A percentile compares a stretch with the other conserved stretches of the same genome.
These are phyloP conservation scores for Diospyros kaki DNA, from an alignment of 148 eudicot species.

Conservation along the genomic window DNA sequence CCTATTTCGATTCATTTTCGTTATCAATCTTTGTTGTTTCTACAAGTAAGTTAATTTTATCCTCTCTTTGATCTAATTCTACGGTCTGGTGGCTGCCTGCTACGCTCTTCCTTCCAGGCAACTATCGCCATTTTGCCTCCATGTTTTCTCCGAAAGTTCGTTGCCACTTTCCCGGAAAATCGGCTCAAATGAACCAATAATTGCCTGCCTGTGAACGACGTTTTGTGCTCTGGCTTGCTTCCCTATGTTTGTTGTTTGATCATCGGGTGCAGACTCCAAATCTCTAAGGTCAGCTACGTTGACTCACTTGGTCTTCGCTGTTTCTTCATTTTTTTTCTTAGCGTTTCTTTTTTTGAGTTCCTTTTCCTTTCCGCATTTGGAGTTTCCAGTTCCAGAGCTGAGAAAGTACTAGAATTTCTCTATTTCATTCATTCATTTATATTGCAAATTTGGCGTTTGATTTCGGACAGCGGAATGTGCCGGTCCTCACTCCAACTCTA, in stretches of 20 bases:
- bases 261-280: background rate
- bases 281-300: slow-evolving; percentile 7
- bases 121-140: background rate
- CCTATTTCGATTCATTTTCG: no score
- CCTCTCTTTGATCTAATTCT: no score
- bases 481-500: background rate
- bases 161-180: background rate
- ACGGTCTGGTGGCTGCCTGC: no score
- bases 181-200: background rate
- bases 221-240: background rate
- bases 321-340: background rate
- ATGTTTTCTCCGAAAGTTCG: background rate
- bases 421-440: background rate
- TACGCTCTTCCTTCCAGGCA: background rate
- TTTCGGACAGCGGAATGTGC: background rate
- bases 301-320: slow-evolving; percentile 1
- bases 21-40: no score
- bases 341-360: background rate
- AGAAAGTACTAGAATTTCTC: background rate
- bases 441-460: no score
- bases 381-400: background rate
- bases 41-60: no score
- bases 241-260: background rate
- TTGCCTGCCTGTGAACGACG: background rate
- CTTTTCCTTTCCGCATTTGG: background rate